Conservation (phyloP, 2,329 filamentous ascomycete species). For the Penicillium sp. region DNA sequence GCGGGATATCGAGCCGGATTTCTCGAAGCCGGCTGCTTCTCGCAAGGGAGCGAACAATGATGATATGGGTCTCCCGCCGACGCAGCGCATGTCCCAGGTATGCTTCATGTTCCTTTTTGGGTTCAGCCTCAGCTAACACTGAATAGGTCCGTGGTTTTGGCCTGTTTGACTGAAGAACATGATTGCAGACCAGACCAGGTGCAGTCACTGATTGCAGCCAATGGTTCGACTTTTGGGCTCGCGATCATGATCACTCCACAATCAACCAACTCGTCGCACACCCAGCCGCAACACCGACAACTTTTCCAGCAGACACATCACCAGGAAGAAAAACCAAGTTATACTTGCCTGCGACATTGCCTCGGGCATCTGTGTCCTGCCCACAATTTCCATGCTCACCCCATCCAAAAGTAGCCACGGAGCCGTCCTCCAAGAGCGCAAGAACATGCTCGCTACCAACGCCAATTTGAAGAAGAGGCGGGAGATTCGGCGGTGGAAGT, state of each 20-base stretch:
- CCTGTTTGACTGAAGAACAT: constrained; percentile 46
- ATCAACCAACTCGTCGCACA: constrained; percentile 86
- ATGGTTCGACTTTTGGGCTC: no score
- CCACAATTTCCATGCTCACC: constrained; percentile 98
- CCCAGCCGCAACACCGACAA: constrained; percentile 74
- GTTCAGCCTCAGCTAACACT: constrained; percentile 16
- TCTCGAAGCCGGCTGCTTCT: constrained; percentile 19
- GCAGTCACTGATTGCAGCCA: no score
- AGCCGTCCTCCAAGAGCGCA: constrained; percentile 66
- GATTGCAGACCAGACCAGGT: neutral
- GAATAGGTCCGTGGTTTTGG: constrained; percentile 42
- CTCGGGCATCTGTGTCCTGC: constrained; percentile 61
- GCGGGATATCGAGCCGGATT: constrained; percentile 39
- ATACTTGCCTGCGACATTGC: constrained; percentile 71
- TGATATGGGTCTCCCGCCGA: constrained; percentile 50
- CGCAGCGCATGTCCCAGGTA: constrained; percentile 55
- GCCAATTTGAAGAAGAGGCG: constrained; percentile 66
- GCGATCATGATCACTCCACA: constrained; percentile 25
- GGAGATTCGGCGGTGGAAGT: constrained; percentile 67
- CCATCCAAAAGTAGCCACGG: constrained; percentile 90
- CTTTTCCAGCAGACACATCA: constrained; percentile 46
- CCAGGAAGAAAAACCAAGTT: constrained; percentile 68
- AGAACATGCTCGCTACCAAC: constrained; percentile 91
- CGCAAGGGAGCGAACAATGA: constrained; percentile 26
- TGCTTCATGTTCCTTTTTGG: neutral